phyloP scores from a whole-genome alignment of 768 basidiomycete species.

The Boletus bicolor region DNA sequence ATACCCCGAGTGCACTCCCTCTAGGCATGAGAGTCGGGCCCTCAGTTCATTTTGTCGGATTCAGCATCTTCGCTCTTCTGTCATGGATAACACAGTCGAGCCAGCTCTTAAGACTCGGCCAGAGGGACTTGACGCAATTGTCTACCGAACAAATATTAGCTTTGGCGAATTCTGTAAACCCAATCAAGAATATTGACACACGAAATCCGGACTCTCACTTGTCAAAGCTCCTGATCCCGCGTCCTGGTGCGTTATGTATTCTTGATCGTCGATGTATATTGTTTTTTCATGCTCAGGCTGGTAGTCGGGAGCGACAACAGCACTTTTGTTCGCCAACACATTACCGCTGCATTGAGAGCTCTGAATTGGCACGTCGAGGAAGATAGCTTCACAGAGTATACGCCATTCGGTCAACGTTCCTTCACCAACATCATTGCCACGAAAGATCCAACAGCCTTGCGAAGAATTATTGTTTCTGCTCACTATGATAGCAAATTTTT shows the following conservation, averaged over 20 bases:
- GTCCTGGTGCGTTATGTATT: conserved; percentile 54
- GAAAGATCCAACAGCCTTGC: conserved; percentile 80
- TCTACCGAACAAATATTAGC: conserved; percentile 48
- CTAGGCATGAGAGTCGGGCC: conserved; percentile 16
- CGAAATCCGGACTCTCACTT: conserved; percentile 67
- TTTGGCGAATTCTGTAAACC: conserved; percentile 57
- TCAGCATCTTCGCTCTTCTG: conserved; percentile 16
- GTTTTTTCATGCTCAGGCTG: background rate
- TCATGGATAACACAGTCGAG: conserved; percentile 25
- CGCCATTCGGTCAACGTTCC: conserved; percentile 74
- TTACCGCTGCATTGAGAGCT: conserved; percentile 63
- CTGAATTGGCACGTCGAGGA: conserved; percentile 88
- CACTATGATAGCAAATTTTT: conserved; percentile 95
- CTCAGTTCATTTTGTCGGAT: conserved; percentile 2
- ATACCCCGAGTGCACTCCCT: background rate
- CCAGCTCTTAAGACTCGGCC: conserved; percentile 32
- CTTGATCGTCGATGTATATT: background rate
- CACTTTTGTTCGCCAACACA: conserved; percentile 79
- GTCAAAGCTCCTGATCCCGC: conserved; percentile 81
- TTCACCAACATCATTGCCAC: conserved; percentile 95
- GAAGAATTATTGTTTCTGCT: conserved; percentile 84
- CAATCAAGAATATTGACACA: conserved; percentile 65
- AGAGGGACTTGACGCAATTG: conserved; percentile 41
- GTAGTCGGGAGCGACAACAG: conserved; percentile 72
- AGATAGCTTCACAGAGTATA: conserved; percentile 73